Base-by-base conservation (phyloP, 768 basidiomycete species). In the Dioszegia crocea region DNA sequence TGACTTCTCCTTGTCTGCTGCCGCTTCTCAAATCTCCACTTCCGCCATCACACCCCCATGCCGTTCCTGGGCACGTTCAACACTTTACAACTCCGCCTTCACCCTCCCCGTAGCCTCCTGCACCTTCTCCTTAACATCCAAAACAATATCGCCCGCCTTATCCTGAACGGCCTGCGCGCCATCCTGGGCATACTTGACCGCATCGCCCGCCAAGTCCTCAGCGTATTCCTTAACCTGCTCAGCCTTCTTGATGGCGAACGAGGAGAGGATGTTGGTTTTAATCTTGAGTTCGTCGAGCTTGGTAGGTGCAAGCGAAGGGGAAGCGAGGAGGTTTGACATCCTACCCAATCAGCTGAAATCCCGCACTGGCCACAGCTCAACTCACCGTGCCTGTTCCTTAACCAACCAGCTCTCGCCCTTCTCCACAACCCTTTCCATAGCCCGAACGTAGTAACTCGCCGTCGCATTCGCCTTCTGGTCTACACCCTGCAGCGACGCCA, bases 221-320 rank as follows among this genome's bases (percentile, higher is more conserved):
- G 56, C 59, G 23, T 53, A 57, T 12, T 67, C 70, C 23, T 59
- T 53, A 23, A 59, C 61, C 30, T 76, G 67, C 21, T 66, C 68
- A 30, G 61, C 55, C 54, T 70, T 73, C 21, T 63, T 61, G 19
- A 56, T 36, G 23, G 68, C 65, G 60, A 77, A 77, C 9, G 72
- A 59, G 21, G 68, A 66, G 38, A 78, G 71, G 67, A 98, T 84
- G 80, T 98, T 98, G 54, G 84, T 82, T 80, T 94, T 97, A 75
- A 88, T 83, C 78, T 89, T 88, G 72, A 97, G 86, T 79, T 97
- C 91, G 73, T 99, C 96, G 41, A 92, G 78, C 79, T 98, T 97
- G 40, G 81, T 78, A 0, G 83, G 81, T 8, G 87, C 81, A 41
- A 97, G 80, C n/a, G 80, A 85, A 48, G 86, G 85, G 77, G 92